Percentiles rank a stretch among this genome's conserved stretches.
Conservation (phyloP, 1,139 yeast species). For the Suhomyces choctaworum region DNA sequence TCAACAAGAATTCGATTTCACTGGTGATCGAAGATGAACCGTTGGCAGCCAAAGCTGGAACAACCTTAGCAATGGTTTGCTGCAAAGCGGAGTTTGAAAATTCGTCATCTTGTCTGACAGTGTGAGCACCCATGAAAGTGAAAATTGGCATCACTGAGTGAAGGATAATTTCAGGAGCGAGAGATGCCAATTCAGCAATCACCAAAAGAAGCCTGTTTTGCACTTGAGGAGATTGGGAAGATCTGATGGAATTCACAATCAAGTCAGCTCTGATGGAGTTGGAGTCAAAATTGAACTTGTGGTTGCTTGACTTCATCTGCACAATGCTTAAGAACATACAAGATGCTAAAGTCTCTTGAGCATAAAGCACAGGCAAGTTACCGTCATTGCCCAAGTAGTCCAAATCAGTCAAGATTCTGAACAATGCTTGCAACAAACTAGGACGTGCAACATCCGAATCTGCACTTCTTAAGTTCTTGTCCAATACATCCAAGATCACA, state of each 20-base stretch:
- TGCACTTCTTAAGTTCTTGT: slow-evolving; percentile 39
- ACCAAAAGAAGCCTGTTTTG: slow-evolving; percentile 85
- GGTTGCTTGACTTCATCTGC: slow-evolving; percentile 35
- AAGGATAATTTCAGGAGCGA: slow-evolving; percentile 87
- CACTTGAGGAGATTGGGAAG: slow-evolving; percentile 89
- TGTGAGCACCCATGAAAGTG: slow-evolving; percentile 98
- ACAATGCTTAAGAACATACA: slow-evolving; percentile 76
- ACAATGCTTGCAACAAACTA: slow-evolving; percentile 55
- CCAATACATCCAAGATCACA: slow-evolving; percentile 75
- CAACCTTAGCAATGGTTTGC: slow-evolving; percentile 84
- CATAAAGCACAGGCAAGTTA: slow-evolving; percentile 83
- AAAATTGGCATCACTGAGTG: slow-evolving; percentile 99
- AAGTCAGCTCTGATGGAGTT: slow-evolving; percentile 81
- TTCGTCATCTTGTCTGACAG: slow-evolving; percentile 95
- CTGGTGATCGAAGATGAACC: slow-evolving; percentile 52
- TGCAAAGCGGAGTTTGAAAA: slow-evolving; percentile 91
- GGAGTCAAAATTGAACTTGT: slow-evolving; percentile 50
- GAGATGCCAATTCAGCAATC: slow-evolving; percentile 80
- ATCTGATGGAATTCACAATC: slow-evolving; percentile 84
- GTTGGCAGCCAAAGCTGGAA: slow-evolving; percentile 81
- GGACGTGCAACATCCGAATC: slow-evolving; percentile 36
- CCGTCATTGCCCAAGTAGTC: slow-evolving; percentile 90
- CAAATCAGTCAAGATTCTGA: slow-evolving; percentile 77
- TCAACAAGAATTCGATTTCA: slow-evolving; percentile 79
- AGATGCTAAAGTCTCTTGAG: slow-evolving; percentile 87